These are phyloP conservation scores for Peniophora sp. DNA, from an alignment of 1,284 basidiomycete species.

Conservation along the genomic window DNA sequence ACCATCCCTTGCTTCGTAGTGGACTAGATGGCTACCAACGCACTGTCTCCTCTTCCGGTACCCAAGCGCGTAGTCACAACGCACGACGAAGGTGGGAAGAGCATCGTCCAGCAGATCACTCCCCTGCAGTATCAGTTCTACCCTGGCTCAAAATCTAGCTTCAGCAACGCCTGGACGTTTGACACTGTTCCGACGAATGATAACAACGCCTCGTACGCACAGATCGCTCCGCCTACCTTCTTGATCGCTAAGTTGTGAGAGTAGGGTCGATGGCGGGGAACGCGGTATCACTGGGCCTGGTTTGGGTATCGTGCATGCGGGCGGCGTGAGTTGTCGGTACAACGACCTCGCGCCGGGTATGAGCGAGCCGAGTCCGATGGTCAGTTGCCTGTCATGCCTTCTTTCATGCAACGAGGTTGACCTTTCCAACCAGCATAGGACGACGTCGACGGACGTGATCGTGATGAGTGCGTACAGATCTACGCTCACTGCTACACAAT, in stretches of 20 bases:
- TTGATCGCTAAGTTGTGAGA: neutral
- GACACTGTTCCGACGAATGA: constrained; percentile 45
- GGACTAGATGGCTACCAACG: no score
- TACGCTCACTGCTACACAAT: neutral
- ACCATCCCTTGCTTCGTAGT: no score
- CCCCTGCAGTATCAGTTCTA: constrained; percentile 8
- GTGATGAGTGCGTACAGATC: constrained; percentile 36
- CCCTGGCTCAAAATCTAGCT: constrained; percentile 7
- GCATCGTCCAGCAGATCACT: constrained; percentile 15
- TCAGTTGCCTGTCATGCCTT: constrained; percentile 16
- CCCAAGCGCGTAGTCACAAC: no score
- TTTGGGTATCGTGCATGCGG: constrained; percentile 33
- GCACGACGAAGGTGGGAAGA: constrained; percentile 11
- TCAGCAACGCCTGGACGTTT: constrained; percentile 37
- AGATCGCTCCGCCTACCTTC: no score
- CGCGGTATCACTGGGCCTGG: constrained; percentile 30
- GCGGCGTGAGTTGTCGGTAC: constrained; percentile 40
- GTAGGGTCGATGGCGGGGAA: constrained; percentile 44
- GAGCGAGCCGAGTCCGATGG: constrained; percentile 34
- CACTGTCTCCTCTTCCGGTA: no score
- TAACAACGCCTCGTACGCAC: constrained; percentile 35
- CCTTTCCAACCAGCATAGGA: constrained; percentile 27
- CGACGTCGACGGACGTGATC: constrained; percentile 54
- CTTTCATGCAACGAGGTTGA: neutral
- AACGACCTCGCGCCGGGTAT: constrained; percentile 53